These are phyloP conservation scores for Arxiozyma heterogenica DNA, from an alignment of 1,139 yeast species.

Conservation along the genomic window DNA sequence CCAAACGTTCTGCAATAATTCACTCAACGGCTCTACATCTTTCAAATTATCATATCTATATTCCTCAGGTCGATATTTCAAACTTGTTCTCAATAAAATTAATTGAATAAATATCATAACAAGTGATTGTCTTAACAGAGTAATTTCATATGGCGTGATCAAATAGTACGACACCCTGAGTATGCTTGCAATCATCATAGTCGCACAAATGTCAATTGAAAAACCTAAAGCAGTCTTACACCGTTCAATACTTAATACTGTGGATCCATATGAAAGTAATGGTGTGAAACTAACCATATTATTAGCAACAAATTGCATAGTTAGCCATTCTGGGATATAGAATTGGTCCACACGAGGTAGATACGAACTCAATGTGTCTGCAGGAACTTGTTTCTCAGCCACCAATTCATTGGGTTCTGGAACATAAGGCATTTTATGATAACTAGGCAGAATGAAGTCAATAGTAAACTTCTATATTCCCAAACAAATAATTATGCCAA, in stretches of 20 bases:
- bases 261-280: constrained; percentile 74
- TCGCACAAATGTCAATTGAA: constrained; percentile 81
- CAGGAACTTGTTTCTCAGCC: background rate
- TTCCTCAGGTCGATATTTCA: constrained; percentile 44
- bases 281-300: constrained; percentile 63
- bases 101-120: constrained; percentile 72
- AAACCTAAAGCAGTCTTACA: constrained; percentile 67
- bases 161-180: constrained; percentile 67
- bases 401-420: constrained; percentile 1
- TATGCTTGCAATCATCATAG: constrained; percentile 74
- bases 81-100: constrained; percentile 51
- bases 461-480: background rate
- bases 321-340: constrained; percentile 38
- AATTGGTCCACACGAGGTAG: constrained; percentile 34
- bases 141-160: constrained; percentile 69
- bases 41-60: constrained; percentile 30
- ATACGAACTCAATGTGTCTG: constrained; percentile 23
- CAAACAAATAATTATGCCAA: background rate
- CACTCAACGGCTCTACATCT: constrained; percentile 22
- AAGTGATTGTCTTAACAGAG: constrained; percentile 65
- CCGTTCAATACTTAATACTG: constrained; percentile 58
- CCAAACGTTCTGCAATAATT: constrained; percentile 27
- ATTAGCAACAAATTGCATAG: constrained; percentile 34
- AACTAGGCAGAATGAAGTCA: background rate
- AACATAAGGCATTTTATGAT: constrained; percentile 1